phyloP scores from a whole-genome alignment of 495 filamentous ascomycete species.

The Penicillium turbatum region DNA sequence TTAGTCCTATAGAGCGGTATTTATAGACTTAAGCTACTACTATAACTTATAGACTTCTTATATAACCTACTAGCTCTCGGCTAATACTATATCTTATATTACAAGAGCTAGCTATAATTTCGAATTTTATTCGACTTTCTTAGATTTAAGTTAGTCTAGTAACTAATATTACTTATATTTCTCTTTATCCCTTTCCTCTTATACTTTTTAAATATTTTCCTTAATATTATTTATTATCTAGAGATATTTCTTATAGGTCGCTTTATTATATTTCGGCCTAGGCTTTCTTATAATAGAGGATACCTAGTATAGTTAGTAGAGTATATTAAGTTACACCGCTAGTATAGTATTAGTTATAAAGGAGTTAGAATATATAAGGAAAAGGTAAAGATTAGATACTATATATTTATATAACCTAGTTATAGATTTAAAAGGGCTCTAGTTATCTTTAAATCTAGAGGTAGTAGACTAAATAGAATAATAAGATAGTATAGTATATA shows the following conservation, averaged over 20 bases:
- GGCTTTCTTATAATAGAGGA: background rate
- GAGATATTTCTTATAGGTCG: background rate
- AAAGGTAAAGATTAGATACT: background rate
- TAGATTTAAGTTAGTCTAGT: too few relatives aligned
- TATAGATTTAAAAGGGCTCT: background rate
- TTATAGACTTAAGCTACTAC: slow-evolving; percentile 16
- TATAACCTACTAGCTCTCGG: slow-evolving; percentile 3
- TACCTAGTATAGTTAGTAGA: background rate
- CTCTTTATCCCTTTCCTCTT: background rate
- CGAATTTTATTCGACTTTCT: background rate
- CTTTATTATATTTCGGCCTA: background rate
- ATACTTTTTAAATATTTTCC: background rate
- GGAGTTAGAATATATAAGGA: background rate
- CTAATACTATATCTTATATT: background rate
- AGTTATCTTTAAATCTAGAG: too few relatives aligned
- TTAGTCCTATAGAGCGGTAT: too few relatives aligned
- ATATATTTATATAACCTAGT: background rate
- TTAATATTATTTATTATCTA: too few relatives aligned
- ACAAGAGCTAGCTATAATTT: background rate
- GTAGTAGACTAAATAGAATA: too few relatives aligned
- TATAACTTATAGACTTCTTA: slow-evolving; percentile 7
- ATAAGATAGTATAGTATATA: too few relatives aligned
- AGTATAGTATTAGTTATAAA: background rate
- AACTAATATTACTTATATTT: background rate
- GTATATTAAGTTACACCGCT: too few relatives aligned